phyloP scores from a whole-genome alignment of 164 flowering plant genomes.

The Umbilicus rupestris region DNA sequence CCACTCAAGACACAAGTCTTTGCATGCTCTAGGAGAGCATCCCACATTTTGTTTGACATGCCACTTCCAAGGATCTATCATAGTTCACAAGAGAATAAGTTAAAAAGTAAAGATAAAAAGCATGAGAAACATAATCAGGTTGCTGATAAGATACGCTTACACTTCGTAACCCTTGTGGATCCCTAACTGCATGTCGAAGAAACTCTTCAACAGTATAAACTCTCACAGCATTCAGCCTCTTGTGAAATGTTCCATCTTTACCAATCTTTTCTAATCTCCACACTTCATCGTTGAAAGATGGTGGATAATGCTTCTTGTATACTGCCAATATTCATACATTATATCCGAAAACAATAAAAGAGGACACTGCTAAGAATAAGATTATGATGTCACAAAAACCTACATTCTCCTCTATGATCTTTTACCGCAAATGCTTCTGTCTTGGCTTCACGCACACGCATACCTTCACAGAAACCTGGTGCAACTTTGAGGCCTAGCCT shows the following conservation, averaged over 20 bases:
- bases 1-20: constrained; percentile 51
- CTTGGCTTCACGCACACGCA: constrained; percentile 68
- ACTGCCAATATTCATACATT: constrained; percentile 29
- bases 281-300: constrained; percentile 61
- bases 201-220: constrained; percentile 59
- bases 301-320: constrained; percentile 80
- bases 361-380: not conserved
- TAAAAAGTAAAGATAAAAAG: not conserved
- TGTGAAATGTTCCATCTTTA: constrained; percentile 77
- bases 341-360: not conserved
- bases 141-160: constrained; percentile 22
- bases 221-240: constrained; percentile 38
- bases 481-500: constrained; percentile 63
- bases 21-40: constrained; percentile 60
- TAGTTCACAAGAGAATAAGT: constrained; percentile 8
- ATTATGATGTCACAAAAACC: constrained; percentile 7
- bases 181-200: constrained; percentile 35
- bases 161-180: constrained; percentile 45
- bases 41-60: constrained; percentile 80
- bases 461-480: constrained; percentile 52
- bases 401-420: constrained; percentile 80
- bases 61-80: constrained; percentile 62
- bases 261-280: constrained; percentile 88
- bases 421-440: constrained; percentile 14
- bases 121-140: not conserved